Evolutionary conservation across 768 basidiomycete genomes (phyloP), one percentile per base, ranked within the genome.

Genomic region (Auriscalpium microsporum): DNA sequence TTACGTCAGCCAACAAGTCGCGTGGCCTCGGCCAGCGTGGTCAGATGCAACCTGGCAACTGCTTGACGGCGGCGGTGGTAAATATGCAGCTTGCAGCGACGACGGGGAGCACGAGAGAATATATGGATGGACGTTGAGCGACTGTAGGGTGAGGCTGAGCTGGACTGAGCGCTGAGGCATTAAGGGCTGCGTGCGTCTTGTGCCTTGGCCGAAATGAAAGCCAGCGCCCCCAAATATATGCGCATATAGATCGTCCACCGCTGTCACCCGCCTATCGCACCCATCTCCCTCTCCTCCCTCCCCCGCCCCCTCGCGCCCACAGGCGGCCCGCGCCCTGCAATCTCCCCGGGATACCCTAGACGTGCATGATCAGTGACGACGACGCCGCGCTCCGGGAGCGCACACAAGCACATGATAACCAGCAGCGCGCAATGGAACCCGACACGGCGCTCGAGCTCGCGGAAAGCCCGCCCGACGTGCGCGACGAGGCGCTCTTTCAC

Each of bases 401-500:
- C 13, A 51, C 51, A 8, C 38, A 51, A 1, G 17, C 36, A 48
- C 50, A 56, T 10, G 52, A 40, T 42, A 23, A 35, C 1, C 52
- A 51, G 45, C 56, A 57, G 21, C 50, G 48, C 9, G 33, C 6
- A 28, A 6, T 53, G 21, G 58, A 59, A 8, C 45, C 36, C 28
- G 28, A 28, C 28, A 28, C 28, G 28, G 28, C 28, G 28, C 28
- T 28, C 28, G 28, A 28, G 28, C 42, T 19, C 34, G 36, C 14
- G 17, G 51, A 53, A 10, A 9, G 17, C 11, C 52, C 48, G 10
- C 28, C 35, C 0, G 52, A 59, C 2, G n/a, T 48, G 2, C 48
- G 40, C 3, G 48, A 38, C 10, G 23, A 35, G n/a, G 52, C 45
- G 23, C 17, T 52, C 11, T 60, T 61, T 16, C 52, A 56, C 48